phyloP scores from a whole-genome alignment of 2,329 filamentous ascomycete genomes.

The Xylariaceae sp. region DNA sequence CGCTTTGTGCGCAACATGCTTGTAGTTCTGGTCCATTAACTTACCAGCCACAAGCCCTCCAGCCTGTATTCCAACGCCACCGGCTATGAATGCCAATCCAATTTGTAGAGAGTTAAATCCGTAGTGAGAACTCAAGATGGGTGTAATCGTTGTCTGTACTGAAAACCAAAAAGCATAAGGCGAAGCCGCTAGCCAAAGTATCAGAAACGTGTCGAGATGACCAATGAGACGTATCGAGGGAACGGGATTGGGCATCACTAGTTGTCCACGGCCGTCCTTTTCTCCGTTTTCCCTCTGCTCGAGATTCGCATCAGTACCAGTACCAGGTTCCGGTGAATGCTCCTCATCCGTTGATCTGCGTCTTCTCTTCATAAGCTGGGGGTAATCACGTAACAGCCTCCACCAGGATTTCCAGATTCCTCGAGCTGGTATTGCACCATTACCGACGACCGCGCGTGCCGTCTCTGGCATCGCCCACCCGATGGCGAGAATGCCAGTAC shows the following conservation, averaged over 20 bases:
- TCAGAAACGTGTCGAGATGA: slow-evolving; percentile 10
- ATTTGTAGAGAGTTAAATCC: slow-evolving; percentile 40
- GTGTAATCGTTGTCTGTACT: slow-evolving; percentile 8
- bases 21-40: slow-evolving; percentile 53
- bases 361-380: not conserved
- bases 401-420: slow-evolving; percentile 14
- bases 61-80: slow-evolving; percentile 34
- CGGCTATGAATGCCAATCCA: slow-evolving; percentile 36
- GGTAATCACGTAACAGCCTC: not conserved
- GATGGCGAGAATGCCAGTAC: slow-evolving; percentile 1
- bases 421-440: slow-evolving; percentile 6
- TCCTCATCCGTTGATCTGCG: not conserved
- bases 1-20: slow-evolving; percentile 40
- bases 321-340: not conserved
- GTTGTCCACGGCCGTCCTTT: slow-evolving; percentile 5
- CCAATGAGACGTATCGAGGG: slow-evolving; percentile 13
- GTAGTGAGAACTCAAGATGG: slow-evolving; percentile 6
- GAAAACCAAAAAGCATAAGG: slow-evolving; percentile 9
- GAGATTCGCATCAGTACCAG: not conserved
- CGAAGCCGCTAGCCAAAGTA: slow-evolving; percentile 9
- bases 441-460: slow-evolving; percentile 10
- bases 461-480: slow-evolving; percentile 14
- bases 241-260: slow-evolving; percentile 6
- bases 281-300: not conserved
- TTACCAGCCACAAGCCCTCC: slow-evolving; percentile 35